phyloP scores from a whole-genome alignment of 352 stramenopile species.

The Pythium phragmiticola region DNA sequence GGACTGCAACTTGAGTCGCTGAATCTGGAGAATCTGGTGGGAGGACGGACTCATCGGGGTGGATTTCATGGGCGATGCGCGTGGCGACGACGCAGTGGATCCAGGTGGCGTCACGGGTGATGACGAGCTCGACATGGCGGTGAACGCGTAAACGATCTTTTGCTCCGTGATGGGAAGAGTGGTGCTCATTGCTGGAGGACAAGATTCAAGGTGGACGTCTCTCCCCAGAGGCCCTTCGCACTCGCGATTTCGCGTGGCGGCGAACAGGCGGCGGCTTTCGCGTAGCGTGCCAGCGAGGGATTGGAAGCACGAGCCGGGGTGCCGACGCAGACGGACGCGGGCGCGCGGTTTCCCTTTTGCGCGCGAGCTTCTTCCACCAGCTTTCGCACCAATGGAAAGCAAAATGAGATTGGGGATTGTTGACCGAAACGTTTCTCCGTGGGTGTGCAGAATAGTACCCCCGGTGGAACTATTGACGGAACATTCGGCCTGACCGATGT shows the following conservation, averaged over 20 bases:
- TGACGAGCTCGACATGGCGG: constrained; percentile 1
- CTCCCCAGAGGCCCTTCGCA: background rate
- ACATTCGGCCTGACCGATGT: constrained; percentile 17
- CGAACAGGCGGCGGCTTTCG: background rate
- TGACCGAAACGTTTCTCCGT: constrained; percentile 32
- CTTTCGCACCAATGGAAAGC: constrained; percentile 25
- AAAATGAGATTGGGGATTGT: constrained; percentile 30
- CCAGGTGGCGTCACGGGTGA: background rate
- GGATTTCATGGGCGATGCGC: constrained; percentile 11
- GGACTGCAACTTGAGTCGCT: constrained; percentile 35
- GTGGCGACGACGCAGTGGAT: constrained; percentile 9
- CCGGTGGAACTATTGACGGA: constrained; percentile 10
- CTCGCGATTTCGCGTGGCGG: constrained; percentile 1
- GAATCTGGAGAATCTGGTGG: constrained; percentile 51
- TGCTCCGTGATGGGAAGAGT: constrained; percentile 25
- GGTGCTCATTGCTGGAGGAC: constrained; percentile 14
- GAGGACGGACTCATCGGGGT: constrained; percentile 10
- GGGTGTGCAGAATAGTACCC: constrained; percentile 15
- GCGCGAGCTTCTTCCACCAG: background rate
- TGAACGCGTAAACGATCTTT: constrained; percentile 23
- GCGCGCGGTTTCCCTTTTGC: constrained; percentile 13
- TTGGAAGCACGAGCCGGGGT: background rate
- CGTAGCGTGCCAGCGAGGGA: background rate
- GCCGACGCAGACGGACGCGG: constrained; percentile 3
- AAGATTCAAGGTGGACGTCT: constrained; percentile 16